Percentiles rank a stretch among this genome's conserved stretches.
These are phyloP conservation scores for Neurospora sp. DNA, from an alignment of 495 filamentous ascomycete species.

Conservation along the genomic window DNA sequence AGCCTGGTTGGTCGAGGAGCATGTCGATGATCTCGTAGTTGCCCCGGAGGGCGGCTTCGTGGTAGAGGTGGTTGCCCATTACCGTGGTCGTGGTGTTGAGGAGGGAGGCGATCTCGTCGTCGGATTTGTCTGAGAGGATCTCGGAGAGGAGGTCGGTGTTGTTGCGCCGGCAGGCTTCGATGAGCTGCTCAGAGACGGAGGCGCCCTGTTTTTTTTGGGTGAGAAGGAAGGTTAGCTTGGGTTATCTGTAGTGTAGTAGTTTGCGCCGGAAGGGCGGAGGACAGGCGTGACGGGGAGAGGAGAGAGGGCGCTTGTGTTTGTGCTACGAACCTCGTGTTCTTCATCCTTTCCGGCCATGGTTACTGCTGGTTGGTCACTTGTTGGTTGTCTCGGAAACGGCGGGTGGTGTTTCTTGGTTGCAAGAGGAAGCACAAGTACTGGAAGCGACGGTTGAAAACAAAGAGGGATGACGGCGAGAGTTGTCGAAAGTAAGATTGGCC, in stretches of 20 bases:
- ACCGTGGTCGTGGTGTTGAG: constrained; percentile 78
- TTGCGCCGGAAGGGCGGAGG: no score
- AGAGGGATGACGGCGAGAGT: background rate
- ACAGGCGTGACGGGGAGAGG: background rate
- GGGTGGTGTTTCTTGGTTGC: background rate
- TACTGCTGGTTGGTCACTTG: constrained; percentile 11
- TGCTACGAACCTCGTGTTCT: constrained; percentile 29
- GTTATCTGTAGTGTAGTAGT: background rate
- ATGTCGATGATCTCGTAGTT: constrained; percentile 88
- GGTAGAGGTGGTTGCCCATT: constrained; percentile 77
- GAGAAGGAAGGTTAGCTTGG: background rate
- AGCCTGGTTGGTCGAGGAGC: constrained; percentile 85
- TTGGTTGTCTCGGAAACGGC: background rate
- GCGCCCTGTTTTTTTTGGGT: constrained; percentile 53
- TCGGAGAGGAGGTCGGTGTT: constrained; percentile 70
- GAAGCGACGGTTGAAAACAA: background rate
- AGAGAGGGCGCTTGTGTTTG: background rate
- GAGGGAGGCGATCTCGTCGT: constrained; percentile 50
- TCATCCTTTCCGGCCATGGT: constrained; percentile 35
- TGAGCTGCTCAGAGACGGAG: constrained; percentile 68
- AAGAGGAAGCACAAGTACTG: background rate
- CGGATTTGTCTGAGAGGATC: constrained; percentile 34
- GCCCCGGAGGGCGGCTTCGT: constrained; percentile 77
- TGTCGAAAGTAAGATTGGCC: background rate
- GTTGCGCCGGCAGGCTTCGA: constrained; percentile 90